Evolutionary conservation across 108 stramenopile species (phyloP).

Genomic region (Cyclotella baltica): DNA sequence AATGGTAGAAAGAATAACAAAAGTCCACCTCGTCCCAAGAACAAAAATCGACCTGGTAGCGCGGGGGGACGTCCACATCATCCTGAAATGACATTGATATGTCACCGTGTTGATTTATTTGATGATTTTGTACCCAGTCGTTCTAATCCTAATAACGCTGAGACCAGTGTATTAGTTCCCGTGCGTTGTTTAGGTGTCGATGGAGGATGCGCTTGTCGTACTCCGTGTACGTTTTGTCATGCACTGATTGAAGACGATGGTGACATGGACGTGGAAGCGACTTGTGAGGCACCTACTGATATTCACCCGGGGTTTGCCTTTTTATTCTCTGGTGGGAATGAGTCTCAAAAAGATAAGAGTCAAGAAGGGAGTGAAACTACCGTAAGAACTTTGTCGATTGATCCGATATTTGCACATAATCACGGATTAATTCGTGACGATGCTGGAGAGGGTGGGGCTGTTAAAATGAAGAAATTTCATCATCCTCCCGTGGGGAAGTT

Average conservation of each 20-base stretch:
- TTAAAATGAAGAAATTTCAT: constrained; percentile 45
- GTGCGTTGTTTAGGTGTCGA: constrained; percentile 38
- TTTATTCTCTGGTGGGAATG: constrained; percentile 26
- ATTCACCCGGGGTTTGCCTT: constrained; percentile 46
- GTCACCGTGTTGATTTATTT: constrained; percentile 53
- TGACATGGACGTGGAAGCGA: not conserved
- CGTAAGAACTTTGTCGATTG: constrained; percentile 19
- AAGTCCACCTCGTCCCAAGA: constrained; percentile 12
- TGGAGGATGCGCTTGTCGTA: constrained; percentile 45
- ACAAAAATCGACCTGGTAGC: constrained; percentile 3
- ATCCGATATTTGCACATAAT: constrained; percentile 56
- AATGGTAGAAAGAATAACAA: not conserved
- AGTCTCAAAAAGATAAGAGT: constrained; percentile 4
- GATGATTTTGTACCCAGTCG: constrained; percentile 53
- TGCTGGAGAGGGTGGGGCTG: constrained; percentile 11
- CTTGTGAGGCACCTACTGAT: constrained; percentile 18
- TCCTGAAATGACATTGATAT: constrained; percentile 48
- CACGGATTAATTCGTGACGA: constrained; percentile 29
- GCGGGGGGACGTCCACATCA: constrained; percentile 11
- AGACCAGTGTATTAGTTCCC: constrained; percentile 10
- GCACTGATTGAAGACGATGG: constrained; percentile 32
- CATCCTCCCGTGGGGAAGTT: constrained; percentile 49
- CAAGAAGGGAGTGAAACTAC: constrained; percentile 5
- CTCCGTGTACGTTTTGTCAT: constrained; percentile 51
- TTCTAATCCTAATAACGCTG: not conserved